Evolutionary conservation across 257 asterid genomes (phyloP).

Genomic region (Verbena officinalis): DNA sequence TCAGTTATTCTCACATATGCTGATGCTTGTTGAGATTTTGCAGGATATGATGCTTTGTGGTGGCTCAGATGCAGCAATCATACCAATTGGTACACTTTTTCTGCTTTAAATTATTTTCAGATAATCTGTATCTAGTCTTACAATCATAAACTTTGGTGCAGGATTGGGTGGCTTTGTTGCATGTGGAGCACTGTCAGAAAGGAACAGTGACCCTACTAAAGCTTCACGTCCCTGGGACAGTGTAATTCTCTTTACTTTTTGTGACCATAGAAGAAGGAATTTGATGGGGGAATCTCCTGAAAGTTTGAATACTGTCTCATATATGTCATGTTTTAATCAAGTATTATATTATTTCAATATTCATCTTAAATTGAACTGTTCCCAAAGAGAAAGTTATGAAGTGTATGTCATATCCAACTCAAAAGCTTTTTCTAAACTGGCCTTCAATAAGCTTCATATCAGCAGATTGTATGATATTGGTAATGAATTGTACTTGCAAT

Average conservation of each 20-base stretch:
- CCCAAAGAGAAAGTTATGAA: not conserved
- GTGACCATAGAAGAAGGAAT: conserved; percentile 16
- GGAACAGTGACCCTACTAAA: conserved; percentile 83
- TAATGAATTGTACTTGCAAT: conserved; percentile 9
- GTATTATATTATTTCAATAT: conserved; percentile 12
- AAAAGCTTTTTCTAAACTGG: not conserved
- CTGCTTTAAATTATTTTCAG: conserved; percentile 24
- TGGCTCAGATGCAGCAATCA: conserved; percentile 94
- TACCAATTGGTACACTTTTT: conserved; percentile 73
- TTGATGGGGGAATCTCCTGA: conserved; percentile 12
- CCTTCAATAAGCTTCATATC: not conserved
- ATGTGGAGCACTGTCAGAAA: conserved; percentile 87
- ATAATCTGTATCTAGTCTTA: conserved; percentile 17
- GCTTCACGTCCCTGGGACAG: conserved; percentile 98
- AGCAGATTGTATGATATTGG: conserved; percentile 1
- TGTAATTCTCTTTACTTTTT: conserved; percentile 51
- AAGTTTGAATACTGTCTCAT: conserved; percentile 23
- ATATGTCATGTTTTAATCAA: conserved; percentile 14
- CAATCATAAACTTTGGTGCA: conserved; percentile 41
- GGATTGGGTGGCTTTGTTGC: conserved; percentile 98
- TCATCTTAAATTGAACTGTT: not conserved
- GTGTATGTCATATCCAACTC: not conserved
- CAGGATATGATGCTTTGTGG: conserved; percentile 99
- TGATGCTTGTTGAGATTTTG: conserved; percentile 38
- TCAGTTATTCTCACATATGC: conserved; percentile 11